phyloP scores from a whole-genome alignment of 169 alveolate genomes.

The Plasmodium inui region DNA sequence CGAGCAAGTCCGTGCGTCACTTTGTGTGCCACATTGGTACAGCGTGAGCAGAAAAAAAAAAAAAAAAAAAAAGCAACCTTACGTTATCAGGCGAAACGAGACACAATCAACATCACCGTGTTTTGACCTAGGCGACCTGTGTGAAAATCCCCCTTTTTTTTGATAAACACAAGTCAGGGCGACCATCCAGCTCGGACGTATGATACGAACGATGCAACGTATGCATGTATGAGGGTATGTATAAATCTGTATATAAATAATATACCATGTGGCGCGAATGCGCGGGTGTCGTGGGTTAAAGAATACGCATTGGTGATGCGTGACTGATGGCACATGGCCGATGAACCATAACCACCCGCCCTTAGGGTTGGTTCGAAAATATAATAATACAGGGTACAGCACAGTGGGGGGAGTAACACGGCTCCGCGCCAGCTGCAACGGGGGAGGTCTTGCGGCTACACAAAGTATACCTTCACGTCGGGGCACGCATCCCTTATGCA shows the following conservation, averaged over 20 bases:
- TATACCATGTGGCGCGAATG: background rate
- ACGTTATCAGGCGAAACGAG: background rate
- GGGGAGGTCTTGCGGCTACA: background rate
- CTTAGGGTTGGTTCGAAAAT: background rate
- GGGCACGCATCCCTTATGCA: background rate
- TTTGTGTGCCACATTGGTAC: too few species aligned
- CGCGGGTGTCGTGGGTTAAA: background rate
- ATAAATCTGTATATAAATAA: too few species aligned
- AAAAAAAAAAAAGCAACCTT: background rate
- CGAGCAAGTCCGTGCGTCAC: too few species aligned
- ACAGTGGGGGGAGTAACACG: background rate
- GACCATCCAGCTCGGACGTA: background rate
- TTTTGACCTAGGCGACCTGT: background rate
- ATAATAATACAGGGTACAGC: background rate
- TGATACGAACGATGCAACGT: background rate
- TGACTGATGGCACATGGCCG: background rate
- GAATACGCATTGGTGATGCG: background rate
- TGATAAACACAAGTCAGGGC: background rate
- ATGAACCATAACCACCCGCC: background rate
- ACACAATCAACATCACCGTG: background rate
- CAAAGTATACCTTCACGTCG: background rate
- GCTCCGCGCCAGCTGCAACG: too few species aligned
- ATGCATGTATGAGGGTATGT: background rate
- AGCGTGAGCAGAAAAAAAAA: too few species aligned
- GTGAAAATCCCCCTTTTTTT: background rate